Percentiles rank a stretch among this genome's conserved stretches.
Evolutionary conservation across 495 filamentous ascomycete species (phyloP).

Genomic region (Aspergillus incahuasiensis): DNA sequence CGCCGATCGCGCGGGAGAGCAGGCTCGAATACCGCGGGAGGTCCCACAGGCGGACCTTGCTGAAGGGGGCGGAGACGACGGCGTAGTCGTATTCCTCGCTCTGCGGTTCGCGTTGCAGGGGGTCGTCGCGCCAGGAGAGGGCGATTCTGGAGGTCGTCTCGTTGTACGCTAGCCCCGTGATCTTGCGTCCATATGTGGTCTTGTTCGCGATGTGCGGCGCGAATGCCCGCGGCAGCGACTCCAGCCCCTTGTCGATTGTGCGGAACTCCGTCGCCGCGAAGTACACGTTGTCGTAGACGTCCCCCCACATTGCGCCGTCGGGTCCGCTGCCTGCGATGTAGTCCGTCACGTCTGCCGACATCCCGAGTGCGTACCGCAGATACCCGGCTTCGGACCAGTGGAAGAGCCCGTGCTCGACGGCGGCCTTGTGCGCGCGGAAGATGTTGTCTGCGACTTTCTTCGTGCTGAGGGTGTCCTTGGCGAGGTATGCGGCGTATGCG

Average conservation of each 20-base stretch:
- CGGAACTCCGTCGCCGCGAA: slow-evolving; percentile 56
- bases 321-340: slow-evolving; percentile 28
- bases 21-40: slow-evolving; percentile 46
- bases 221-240: slow-evolving; percentile 57
- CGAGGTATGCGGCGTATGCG: slow-evolving; percentile 25
- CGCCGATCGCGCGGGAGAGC: slow-evolving; percentile 55
- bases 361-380: slow-evolving; percentile 52
- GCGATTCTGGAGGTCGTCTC: slow-evolving; percentile 38
- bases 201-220: slow-evolving; percentile 51
- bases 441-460: slow-evolving; percentile 52
- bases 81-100: slow-evolving; percentile 60
- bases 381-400: slow-evolving; percentile 61
- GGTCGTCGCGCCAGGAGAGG: slow-evolving; percentile 44
- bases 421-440: slow-evolving; percentile 56
- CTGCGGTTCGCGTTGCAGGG: slow-evolving; percentile 37
- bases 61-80: slow-evolving; percentile 58
- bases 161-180: slow-evolving; percentile 43
- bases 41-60: slow-evolving; percentile 51
- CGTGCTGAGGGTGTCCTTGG: slow-evolving; percentile 26
- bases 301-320: slow-evolving; percentile 24
- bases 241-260: slow-evolving; percentile 63
- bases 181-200: slow-evolving; percentile 48
- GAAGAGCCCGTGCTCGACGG: slow-evolving; percentile 31
- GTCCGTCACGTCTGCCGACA: slow-evolving; percentile 52
- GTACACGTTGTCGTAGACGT: slow-evolving; percentile 49